Percentiles rank a stretch among this genome's conserved stretches.
Evolutionary conservation across 495 filamentous ascomycete species (phyloP).

Genomic region (Elasticomyces elasticus): DNA sequence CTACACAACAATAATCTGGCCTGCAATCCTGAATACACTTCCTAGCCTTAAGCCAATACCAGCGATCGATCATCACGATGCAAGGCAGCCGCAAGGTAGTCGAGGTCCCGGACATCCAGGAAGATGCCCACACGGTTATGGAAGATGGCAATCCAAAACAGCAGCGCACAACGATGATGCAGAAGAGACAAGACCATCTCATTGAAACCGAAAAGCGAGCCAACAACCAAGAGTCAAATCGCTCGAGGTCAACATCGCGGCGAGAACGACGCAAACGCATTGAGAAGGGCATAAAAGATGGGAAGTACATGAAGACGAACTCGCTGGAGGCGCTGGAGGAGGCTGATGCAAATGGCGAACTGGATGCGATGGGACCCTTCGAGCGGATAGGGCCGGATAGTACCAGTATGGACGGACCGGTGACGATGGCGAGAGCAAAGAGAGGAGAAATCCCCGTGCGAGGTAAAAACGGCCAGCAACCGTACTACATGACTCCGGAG

Average conservation of each 20-base stretch:
- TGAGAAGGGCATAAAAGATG: conserved; percentile 26
- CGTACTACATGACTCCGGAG: conserved; percentile 27
- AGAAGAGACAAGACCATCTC: conserved; percentile 27
- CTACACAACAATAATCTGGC: no score
- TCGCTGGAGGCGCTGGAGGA: conserved; percentile 36
- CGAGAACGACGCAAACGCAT: conserved; percentile 34
- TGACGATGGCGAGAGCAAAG: conserved; percentile 37
- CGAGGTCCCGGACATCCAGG: conserved; percentile 9
- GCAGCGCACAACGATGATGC: conserved; percentile 31
- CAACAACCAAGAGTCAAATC: conserved; percentile 26
- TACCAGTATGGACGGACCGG: conserved; percentile 41
- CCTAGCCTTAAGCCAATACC: no score
- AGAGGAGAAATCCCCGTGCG: conserved; percentile 39
- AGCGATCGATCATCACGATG: background rate
- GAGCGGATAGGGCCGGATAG: conserved; percentile 39
- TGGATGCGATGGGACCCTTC: conserved; percentile 39
- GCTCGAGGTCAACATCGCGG: conserved; percentile 30
- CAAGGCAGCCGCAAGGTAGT: background rate
- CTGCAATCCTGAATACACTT: no score
- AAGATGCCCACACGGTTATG: conserved; percentile 4
- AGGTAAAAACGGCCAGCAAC: conserved; percentile 34
- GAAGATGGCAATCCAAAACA: conserved; percentile 11
- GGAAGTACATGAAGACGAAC: conserved; percentile 36
- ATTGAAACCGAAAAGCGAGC: conserved; percentile 27
- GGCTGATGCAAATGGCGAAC: conserved; percentile 34